A percentile compares a stretch with the other conserved stretches of the same genome.
Conservation (phyloP, 306 rosid genomes). For the Castanea mollissima region DNA sequence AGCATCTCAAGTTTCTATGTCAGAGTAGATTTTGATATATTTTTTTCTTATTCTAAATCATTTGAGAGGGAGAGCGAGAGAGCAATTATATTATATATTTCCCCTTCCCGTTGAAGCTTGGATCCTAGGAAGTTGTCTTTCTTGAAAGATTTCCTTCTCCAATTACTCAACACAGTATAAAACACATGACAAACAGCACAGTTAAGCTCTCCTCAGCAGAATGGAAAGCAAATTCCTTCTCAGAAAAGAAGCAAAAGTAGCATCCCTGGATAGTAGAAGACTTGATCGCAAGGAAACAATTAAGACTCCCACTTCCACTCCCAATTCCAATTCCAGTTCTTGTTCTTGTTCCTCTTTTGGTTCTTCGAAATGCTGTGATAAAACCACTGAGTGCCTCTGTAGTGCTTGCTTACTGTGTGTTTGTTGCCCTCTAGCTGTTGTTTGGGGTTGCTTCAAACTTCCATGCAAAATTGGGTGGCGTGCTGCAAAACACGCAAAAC, state of each 20-base stretch:
- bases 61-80: too few species aligned
- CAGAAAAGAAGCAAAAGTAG: neutral
- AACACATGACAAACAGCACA: neutral
- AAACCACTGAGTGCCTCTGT: slow-evolving; percentile 35
- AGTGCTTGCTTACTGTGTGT: slow-evolving; percentile 52
- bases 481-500: slow-evolving; percentile 28
- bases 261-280: neutral
- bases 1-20: too few species aligned
- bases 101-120: neutral
- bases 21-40: too few species aligned
- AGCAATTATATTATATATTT: too few species aligned
- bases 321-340: neutral
- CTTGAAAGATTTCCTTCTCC: neutral
- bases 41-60: too few species aligned
- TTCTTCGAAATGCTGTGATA: slow-evolving; percentile 27
- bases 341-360: slow-evolving; percentile 17
- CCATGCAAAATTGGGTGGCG: slow-evolving; percentile 49
- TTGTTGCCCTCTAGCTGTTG: slow-evolving; percentile 47
- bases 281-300: neutral
- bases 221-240: neutral
- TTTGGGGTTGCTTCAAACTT: slow-evolving; percentile 49
- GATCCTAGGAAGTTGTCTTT: slow-evolving; percentile 7
- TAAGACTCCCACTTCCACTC: neutral
- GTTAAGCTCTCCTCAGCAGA: neutral
- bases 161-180: neutral